A percentile compares a stretch with the other conserved stretches of the same genome.
These are phyloP conservation scores for Clonostachys sp. DNA, from an alignment of 2,329 filamentous ascomycete genomes.

Conservation along the genomic window DNA sequence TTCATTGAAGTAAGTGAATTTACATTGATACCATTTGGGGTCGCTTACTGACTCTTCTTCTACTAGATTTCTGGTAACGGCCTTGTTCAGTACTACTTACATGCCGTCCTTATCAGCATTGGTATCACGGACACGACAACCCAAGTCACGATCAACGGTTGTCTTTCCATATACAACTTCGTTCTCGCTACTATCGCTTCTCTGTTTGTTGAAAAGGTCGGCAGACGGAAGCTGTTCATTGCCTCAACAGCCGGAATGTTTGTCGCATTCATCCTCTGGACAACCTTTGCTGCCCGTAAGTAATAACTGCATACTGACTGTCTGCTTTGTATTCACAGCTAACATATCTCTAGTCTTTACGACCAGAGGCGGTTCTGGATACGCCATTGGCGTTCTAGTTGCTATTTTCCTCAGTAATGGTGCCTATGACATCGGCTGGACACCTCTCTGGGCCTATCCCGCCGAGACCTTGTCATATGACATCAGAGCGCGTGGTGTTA, in stretches of 20 bases:
- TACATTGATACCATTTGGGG: no score
- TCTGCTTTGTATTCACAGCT: not conserved
- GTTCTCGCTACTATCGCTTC: slow-evolving; percentile 30
- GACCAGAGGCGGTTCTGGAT: no score
- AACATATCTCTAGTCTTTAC: no score
- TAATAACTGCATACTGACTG: slow-evolving; percentile 2
- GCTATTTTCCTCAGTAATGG: slow-evolving; percentile 36
- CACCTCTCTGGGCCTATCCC: slow-evolving; percentile 35
- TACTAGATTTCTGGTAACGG: no score
- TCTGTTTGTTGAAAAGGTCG: slow-evolving; percentile 37
- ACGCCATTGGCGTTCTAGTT: slow-evolving; percentile 4
- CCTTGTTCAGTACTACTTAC: slow-evolving; percentile 40
- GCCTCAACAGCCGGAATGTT: slow-evolving; percentile 26
- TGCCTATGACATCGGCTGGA: slow-evolving; percentile 38
- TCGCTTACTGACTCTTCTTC: no score
- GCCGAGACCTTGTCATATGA: slow-evolving; percentile 26
- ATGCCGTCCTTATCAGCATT: slow-evolving; percentile 34
- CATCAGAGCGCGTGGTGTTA: slow-evolving; percentile 13
- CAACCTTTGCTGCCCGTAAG: slow-evolving; percentile 20
- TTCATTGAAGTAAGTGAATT: slow-evolving; percentile 37
- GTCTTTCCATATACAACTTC: slow-evolving; percentile 34
- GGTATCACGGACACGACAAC: slow-evolving; percentile 31
- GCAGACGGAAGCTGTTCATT: slow-evolving; percentile 41
- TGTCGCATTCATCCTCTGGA: slow-evolving; percentile 14
- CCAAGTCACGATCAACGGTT: slow-evolving; percentile 27